These are phyloP conservation scores for Elymus sibiricus DNA, from an alignment of 176 grass and related monocot genomes.

Conservation along the genomic window DNA sequence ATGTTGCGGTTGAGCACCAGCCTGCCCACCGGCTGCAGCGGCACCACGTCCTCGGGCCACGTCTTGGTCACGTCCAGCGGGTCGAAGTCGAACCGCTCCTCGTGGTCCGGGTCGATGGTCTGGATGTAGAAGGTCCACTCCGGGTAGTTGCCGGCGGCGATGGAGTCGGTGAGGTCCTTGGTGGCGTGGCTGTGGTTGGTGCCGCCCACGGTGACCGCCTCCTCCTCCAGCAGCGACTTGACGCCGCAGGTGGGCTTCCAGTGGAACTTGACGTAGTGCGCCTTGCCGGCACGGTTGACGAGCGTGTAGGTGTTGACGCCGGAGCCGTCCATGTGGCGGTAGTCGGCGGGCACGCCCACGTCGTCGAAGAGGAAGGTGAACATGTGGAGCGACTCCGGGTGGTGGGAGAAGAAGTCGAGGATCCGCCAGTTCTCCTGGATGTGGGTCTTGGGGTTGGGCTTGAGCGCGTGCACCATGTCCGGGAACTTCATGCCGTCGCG, in stretches of 20 bases:
- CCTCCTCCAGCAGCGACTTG: slow-evolving; percentile 67
- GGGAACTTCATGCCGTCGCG: slow-evolving; percentile 98
- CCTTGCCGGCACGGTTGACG: slow-evolving; percentile 70
- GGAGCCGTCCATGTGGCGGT: slow-evolving; percentile 99
- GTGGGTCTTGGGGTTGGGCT: slow-evolving; percentile 92
- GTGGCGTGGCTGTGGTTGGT: slow-evolving; percentile 98
- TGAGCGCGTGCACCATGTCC: slow-evolving; percentile 96
- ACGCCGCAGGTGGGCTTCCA: slow-evolving; percentile 96
- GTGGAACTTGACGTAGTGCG: slow-evolving; percentile 97
- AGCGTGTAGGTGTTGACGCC: slow-evolving; percentile 96
- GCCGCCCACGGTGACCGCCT: slow-evolving; percentile 78
- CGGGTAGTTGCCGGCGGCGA: slow-evolving; percentile 83
- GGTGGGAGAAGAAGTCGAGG: slow-evolving; percentile 98
- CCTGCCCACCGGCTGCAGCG: slow-evolving; percentile 83
- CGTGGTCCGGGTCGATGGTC: slow-evolving; percentile 73
- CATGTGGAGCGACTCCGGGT: slow-evolving; percentile 96
- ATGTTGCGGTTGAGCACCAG: slow-evolving; percentile 95
- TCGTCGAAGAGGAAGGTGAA: slow-evolving; percentile 97
- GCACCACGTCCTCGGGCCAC: slow-evolving; percentile 90
- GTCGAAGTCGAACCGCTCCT: slow-evolving; percentile 78
- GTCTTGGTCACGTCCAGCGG: slow-evolving; percentile 98
- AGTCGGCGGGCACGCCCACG: slow-evolving; percentile 84
- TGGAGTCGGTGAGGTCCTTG: slow-evolving; percentile 80
- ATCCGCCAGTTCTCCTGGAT: slow-evolving; percentile 98
- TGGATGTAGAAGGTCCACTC: slow-evolving; percentile 93